Percentiles rank a stretch among this genome's conserved stretches.
Conservation (phyloP, 805 yeast genomes). For the Ogataea degrootiae region DNA sequence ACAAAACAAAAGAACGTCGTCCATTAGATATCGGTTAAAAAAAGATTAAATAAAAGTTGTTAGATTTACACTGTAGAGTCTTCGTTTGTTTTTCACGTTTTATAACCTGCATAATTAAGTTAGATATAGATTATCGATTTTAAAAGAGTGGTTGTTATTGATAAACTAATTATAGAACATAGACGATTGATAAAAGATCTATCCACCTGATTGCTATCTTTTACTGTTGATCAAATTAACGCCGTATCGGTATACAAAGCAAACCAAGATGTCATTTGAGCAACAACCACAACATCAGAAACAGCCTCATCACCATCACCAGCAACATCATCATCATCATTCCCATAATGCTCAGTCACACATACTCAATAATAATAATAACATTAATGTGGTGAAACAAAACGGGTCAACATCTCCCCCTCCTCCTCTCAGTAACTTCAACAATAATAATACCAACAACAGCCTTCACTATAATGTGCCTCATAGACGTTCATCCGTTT, state of each 20-base stretch:
- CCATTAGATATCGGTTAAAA: too few relatives aligned
- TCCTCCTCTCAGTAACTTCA: not conserved
- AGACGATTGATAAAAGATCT: too few relatives aligned
- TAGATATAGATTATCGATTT: too few relatives aligned
- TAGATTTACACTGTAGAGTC: too few relatives aligned
- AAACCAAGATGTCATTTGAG: constrained; percentile 9
- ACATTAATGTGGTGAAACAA: constrained; percentile 1
- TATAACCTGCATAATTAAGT: too few relatives aligned
- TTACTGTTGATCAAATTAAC: not conserved
- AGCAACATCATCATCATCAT: constrained; percentile 6
- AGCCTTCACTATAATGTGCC: constrained; percentile 16
- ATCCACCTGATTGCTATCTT: not conserved
- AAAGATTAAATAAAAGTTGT: too few relatives aligned
- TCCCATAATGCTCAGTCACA: not conserved
- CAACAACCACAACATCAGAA: constrained; percentile 6
- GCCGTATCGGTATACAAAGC: not conserved
- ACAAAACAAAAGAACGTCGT: too few relatives aligned
- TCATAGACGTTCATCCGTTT: constrained; percentile 32
- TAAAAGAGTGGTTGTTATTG: too few relatives aligned
- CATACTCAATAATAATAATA: not conserved
- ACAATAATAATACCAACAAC: constrained; percentile 1
- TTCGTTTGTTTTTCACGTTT: too few relatives aligned
- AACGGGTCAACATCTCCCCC: not conserved
- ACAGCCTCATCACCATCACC: constrained; percentile 2
- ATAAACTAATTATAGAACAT: too few relatives aligned